Percentiles rank a stretch among this genome's conserved stretches.
These are phyloP conservation scores for Gnomoniopsis sp. DNA, from an alignment of 2,329 filamentous ascomycete species.

Conservation along the genomic window DNA sequence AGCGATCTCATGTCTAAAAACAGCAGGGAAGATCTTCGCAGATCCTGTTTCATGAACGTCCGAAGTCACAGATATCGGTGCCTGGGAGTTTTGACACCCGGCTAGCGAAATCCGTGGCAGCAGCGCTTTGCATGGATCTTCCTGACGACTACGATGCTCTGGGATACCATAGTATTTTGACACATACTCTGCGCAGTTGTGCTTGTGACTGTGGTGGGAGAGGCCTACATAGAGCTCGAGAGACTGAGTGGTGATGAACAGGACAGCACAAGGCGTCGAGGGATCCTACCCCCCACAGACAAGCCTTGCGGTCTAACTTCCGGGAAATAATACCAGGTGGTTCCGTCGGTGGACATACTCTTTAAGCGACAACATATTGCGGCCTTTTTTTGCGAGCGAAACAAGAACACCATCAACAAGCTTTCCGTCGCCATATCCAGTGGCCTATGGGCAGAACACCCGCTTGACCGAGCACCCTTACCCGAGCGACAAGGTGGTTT, in stretches of 20 bases:
- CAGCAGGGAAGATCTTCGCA: slow-evolving; percentile 1
- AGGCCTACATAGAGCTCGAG: no score
- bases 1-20: background rate
- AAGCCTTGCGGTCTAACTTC: background rate
- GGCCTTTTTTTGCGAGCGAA: background rate
- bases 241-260: background rate
- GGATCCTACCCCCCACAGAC: no score
- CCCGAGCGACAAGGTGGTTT: no score
- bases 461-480: no score
- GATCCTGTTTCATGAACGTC: slow-evolving; percentile 6
- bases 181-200: no score
- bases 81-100: slow-evolving; percentile 11
- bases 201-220: no score
- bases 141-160: background rate
- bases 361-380: background rate
- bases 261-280: background rate
- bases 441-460: no score
- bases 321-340: background rate
- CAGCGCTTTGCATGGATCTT: background rate
- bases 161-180: background rate
- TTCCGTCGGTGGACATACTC: background rate
- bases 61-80: background rate
- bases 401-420: background rate
- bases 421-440: no score
- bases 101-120: background rate